These are phyloP conservation scores for Trichoderma koningiopsis DNA, from an alignment of 2,329 filamentous ascomycete species.

Conservation along the genomic window DNA sequence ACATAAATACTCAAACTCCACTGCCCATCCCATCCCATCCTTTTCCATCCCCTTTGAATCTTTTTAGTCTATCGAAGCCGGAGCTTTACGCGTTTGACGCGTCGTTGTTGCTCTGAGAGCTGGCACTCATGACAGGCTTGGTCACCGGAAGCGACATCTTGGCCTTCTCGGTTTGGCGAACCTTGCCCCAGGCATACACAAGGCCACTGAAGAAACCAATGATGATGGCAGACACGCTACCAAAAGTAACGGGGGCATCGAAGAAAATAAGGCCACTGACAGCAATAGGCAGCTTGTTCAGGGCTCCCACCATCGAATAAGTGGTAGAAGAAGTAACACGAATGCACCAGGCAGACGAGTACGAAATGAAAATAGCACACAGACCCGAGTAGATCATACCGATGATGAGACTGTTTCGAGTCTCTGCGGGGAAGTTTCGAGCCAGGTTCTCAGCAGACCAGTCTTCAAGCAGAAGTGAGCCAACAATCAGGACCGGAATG, in stretches of 20 bases:
- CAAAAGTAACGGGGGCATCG: constrained; percentile 87
- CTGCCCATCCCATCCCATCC: not conserved
- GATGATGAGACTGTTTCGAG: constrained; percentile 76
- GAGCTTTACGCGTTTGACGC: constrained; percentile 57
- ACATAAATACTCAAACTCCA: constrained; percentile 22
- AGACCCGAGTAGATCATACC: constrained; percentile 95
- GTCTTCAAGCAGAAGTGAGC: constrained; percentile 83
- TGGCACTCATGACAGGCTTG: constrained; percentile 73
- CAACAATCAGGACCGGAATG: constrained; percentile 84
- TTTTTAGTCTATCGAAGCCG: not conserved
- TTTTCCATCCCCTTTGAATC: not conserved
- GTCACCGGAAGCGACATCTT: constrained; percentile 69
- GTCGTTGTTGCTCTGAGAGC: constrained; percentile 84
- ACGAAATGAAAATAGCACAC: constrained; percentile 97
- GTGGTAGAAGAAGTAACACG: constrained; percentile 96
- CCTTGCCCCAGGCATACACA: constrained; percentile 68
- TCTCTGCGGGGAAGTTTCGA: constrained; percentile 84
- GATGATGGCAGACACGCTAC: constrained; percentile 86
- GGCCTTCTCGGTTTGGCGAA: constrained; percentile 62
- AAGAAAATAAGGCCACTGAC: constrained; percentile 94
- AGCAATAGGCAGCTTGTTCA: constrained; percentile 97
- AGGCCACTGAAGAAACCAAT: constrained; percentile 91
- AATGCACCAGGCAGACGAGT: constrained; percentile 98
- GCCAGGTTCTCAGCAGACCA: constrained; percentile 85
- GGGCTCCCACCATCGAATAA: constrained; percentile 96